Evolutionary conservation across 2,329 filamentous ascomycete genomes (phyloP).

Genomic region (Botrytis fabae): DNA sequence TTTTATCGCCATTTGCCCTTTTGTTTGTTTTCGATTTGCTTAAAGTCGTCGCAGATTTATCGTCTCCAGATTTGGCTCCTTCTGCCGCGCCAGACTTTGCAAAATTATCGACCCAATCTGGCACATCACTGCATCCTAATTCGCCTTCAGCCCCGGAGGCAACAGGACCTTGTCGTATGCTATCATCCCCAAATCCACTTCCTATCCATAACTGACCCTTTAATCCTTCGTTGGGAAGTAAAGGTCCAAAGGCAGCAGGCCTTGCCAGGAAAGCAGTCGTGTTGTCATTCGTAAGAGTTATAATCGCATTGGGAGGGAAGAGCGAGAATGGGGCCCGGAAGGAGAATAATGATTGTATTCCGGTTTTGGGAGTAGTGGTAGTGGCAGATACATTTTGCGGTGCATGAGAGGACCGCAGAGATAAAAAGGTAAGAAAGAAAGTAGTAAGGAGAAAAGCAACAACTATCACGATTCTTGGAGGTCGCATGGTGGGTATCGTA

Average conservation of each 20-base stretch:
- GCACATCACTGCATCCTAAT: slow-evolving; percentile 91
- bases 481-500: slow-evolving; percentile 38
- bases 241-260: slow-evolving; percentile 88
- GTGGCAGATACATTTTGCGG: slow-evolving; percentile 30
- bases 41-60: slow-evolving; percentile 37
- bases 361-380: slow-evolving; percentile 38
- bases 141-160: slow-evolving; percentile 68
- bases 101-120: slow-evolving; percentile 74
- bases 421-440: slow-evolving; percentile 39
- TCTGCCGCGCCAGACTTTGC: slow-evolving; percentile 43
- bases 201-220: slow-evolving; percentile 93
- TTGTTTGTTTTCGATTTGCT: slow-evolving; percentile 47
- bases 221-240: slow-evolving; percentile 71
- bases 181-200: slow-evolving; percentile 84
- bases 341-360: slow-evolving; percentile 62
- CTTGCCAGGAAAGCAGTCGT: slow-evolving; percentile 94
- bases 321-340: slow-evolving; percentile 79
- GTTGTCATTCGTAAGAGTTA: slow-evolving; percentile 96
- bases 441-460: slow-evolving; percentile 38
- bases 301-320: slow-evolving; percentile 92
- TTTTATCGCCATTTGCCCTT: slow-evolving; percentile 37
- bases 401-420: slow-evolving; percentile 36
- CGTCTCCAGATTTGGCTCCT: slow-evolving; percentile 31
- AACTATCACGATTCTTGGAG: slow-evolving; percentile 40
- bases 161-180: slow-evolving; percentile 57